phyloP scores from a whole-genome alignment of 176 grass and related monocot genomes.

The Aegilops umbellulata region DNA sequence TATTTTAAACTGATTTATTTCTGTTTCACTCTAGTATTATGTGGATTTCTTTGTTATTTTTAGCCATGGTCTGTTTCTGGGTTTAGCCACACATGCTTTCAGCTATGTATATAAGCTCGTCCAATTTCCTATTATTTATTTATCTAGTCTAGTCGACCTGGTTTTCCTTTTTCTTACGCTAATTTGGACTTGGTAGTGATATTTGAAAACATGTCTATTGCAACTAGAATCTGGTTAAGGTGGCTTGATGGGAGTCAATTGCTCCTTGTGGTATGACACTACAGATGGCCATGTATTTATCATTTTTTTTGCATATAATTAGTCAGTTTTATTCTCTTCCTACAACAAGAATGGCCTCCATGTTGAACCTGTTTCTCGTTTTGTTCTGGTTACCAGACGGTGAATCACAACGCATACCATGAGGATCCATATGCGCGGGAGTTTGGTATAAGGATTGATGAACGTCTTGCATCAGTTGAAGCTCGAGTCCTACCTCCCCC shows the following conservation, averaged over 20 bases:
- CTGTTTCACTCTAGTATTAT: neutral
- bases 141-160: neutral
- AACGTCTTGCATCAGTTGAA: slow-evolving; percentile 56
- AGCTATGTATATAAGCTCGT: neutral
- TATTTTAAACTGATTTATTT: neutral
- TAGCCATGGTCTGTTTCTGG: neutral
- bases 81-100: neutral
- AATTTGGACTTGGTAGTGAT: neutral
- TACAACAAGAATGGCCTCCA: neutral
- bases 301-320: neutral
- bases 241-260: neutral
- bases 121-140: neutral
- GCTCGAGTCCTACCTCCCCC: slow-evolving; percentile 72
- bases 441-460: slow-evolving; percentile 70
- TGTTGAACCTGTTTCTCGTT: neutral
- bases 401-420: slow-evolving; percentile 67
- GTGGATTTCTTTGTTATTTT: neutral
- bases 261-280: neutral
- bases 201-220: neutral
- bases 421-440: slow-evolving; percentile 68
- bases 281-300: neutral
- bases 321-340: neutral
- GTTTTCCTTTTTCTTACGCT: neutral
- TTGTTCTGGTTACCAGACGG: slow-evolving; percentile 51
- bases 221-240: neutral